These are phyloP conservation scores for Ganoderma sinense DNA, from an alignment of 1,284 basidiomycete genomes.

Conservation along the genomic window DNA sequence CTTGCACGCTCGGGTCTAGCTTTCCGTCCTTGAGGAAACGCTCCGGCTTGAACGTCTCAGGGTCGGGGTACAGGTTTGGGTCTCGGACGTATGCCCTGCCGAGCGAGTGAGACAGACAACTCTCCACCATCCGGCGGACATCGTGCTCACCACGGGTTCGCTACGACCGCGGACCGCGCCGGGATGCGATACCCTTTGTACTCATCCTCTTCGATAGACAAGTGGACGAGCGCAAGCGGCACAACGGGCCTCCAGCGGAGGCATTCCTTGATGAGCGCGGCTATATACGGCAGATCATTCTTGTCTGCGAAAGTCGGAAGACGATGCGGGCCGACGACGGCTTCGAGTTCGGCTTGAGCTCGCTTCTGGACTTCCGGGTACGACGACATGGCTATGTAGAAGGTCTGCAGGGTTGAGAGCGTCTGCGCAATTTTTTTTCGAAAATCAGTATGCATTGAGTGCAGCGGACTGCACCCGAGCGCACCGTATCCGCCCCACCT, in stretches of 20 bases:
- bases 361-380: conserved; percentile 34
- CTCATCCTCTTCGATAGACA: conserved; percentile 28
- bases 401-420: conserved; percentile 15
- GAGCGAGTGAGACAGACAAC: background rate
- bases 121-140: too few species aligned
- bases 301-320: conserved; percentile 29
- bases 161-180: conserved; percentile 27
- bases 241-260: conserved; percentile 32
- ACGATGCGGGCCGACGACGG: conserved; percentile 27
- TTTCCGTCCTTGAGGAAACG: conserved; percentile 27
- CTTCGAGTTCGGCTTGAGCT: conserved; percentile 41
- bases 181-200: conserved; percentile 33
- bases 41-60: conserved; percentile 28
- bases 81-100: conserved; percentile 26
- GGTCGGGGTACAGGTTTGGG: conserved; percentile 25
- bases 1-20: conserved; percentile 17
- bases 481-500: background rate
- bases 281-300: conserved; percentile 25
- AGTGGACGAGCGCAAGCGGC: conserved; percentile 29
- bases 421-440: conserved; percentile 4
- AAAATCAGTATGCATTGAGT: background rate
- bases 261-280: conserved; percentile 27
- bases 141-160: conserved; percentile 29
- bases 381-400: conserved; percentile 34
- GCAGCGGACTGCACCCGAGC: background rate